These are phyloP conservation scores for Colletotrichum horii DNA, from an alignment of 2,329 filamentous ascomycete species.

Conservation along the genomic window DNA sequence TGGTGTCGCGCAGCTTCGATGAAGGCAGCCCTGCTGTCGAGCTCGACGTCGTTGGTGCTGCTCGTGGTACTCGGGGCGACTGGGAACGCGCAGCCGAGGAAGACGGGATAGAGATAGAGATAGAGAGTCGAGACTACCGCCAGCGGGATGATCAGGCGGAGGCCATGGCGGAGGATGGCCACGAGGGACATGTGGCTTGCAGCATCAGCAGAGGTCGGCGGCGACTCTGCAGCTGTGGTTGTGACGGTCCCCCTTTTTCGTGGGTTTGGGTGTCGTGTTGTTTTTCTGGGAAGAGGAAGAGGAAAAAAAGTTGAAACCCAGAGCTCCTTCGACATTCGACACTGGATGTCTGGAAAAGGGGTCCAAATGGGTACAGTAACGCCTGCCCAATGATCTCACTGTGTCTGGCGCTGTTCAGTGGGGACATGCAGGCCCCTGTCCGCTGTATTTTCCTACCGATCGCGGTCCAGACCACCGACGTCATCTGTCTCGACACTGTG, in stretches of 20 bases:
- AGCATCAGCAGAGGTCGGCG: conserved; percentile 13
- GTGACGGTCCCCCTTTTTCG: not conserved
- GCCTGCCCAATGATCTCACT: not conserved
- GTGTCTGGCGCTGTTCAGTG: not conserved
- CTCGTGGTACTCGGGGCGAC: conserved; percentile 37
- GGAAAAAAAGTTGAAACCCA: not conserved
- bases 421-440: not conserved
- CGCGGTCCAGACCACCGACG: conserved; percentile 18
- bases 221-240: conserved; percentile 11
- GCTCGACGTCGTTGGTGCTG: conserved; percentile 6
- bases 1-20: conserved; percentile 41
- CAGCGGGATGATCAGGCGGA: conserved; percentile 66
- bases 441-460: not conserved
- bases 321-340: not conserved
- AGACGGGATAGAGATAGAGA: conserved; percentile 86
- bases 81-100: conserved; percentile 83
- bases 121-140: conserved; percentile 75
- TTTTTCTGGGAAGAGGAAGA: not conserved
- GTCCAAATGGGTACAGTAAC: conserved; percentile 7
- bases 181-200: conserved; percentile 55
- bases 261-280: not conserved
- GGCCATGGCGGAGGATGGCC: conserved; percentile 59
- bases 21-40: conserved; percentile 34
- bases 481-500: conserved; percentile 5
- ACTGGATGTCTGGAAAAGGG: conserved; percentile 10